Conservation (phyloP, 2,329 filamentous ascomycete species). For the Colletotrichum sp. region DNA sequence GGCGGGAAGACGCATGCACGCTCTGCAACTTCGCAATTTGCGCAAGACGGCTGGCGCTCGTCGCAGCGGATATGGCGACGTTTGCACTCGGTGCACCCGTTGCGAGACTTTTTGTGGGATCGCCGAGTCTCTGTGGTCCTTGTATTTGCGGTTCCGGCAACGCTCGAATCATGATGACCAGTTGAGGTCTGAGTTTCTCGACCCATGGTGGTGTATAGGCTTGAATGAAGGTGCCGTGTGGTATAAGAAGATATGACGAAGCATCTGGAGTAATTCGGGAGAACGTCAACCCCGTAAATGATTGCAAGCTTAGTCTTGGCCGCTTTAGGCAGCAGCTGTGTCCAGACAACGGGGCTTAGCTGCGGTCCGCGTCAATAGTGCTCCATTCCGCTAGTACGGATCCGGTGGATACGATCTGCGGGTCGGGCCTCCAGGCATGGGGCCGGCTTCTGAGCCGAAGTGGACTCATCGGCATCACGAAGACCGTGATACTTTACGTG, state of each 20-base stretch:
- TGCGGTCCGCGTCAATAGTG: background rate
- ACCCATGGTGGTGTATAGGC: background rate
- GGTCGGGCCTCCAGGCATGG: too few relatives aligned
- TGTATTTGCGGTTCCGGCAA: background rate
- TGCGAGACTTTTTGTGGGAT: background rate
- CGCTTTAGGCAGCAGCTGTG: background rate
- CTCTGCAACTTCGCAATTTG: background rate
- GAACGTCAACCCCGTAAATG: background rate
- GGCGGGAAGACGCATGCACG: background rate
- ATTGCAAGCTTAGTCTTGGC: background rate
- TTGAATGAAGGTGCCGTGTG: background rate
- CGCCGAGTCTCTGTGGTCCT: background rate
- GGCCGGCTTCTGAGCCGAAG: background rate
- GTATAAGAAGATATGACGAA: background rate
- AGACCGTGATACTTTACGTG: background rate
- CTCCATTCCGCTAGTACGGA: background rate
- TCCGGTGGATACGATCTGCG: background rate
- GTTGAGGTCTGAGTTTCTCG: background rate
- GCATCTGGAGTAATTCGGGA: background rate
- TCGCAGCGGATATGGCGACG: background rate
- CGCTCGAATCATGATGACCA: background rate
- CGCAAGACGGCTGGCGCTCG: background rate
- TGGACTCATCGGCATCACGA: background rate
- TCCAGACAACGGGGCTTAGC: background rate
- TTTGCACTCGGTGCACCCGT: background rate